Conservation (phyloP, 352 stramenopile genomes). For the Phytophthora sp. region DNA sequence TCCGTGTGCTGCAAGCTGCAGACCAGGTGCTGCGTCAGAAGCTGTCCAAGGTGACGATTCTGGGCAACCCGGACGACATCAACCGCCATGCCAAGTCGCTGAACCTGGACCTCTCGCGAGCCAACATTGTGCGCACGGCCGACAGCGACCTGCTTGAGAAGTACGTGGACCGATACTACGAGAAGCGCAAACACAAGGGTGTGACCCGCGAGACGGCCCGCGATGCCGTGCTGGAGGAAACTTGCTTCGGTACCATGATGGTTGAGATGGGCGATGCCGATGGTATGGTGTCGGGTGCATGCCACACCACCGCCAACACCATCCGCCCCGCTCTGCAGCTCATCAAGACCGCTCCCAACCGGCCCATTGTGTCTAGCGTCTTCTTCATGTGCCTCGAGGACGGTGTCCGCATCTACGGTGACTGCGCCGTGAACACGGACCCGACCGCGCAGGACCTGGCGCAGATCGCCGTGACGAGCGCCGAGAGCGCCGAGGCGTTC, state of each 20-base stretch:
- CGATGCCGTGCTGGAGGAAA: constrained; percentile 71
- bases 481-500: constrained; percentile 79
- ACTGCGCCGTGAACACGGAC: constrained; percentile 88
- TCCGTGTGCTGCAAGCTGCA: constrained; percentile 80
- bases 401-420: constrained; percentile 83
- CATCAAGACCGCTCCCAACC: constrained; percentile 80
- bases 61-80: constrained; percentile 81
- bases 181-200: constrained; percentile 88
- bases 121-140: constrained; percentile 66
- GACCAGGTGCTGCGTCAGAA: constrained; percentile 72
- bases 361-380: constrained; percentile 78
- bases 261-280: constrained; percentile 80
- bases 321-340: constrained; percentile 88
- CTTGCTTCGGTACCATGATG: constrained; percentile 90
- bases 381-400: constrained; percentile 91
- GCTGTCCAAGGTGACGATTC: constrained; percentile 77
- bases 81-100: constrained; percentile 64
- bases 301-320: constrained; percentile 89
- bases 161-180: constrained; percentile 67
- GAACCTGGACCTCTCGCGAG: constrained; percentile 63
- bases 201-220: constrained; percentile 60
- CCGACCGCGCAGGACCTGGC: constrained; percentile 76
- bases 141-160: constrained; percentile 56
- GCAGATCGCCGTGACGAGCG: constrained; percentile 80
- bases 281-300: constrained; percentile 86